Evolutionary conservation across 805 yeast species (phyloP).

Genomic region (Myxozyma neglecta): DNA sequence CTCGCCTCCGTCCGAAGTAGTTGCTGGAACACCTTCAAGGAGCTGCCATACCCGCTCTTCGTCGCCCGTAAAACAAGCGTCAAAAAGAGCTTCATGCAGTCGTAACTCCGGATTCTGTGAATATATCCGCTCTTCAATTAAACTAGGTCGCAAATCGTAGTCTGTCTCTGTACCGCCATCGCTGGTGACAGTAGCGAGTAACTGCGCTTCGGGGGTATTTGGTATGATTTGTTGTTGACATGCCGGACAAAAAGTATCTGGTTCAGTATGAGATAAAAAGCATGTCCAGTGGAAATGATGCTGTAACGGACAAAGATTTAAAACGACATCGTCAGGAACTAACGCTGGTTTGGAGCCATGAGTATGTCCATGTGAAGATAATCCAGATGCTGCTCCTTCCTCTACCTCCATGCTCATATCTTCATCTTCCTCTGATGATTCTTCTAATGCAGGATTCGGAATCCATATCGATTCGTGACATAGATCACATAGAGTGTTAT

Average conservation of each 20-base stretch:
- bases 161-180: conserved; percentile 24
- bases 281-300: conserved; percentile 31
- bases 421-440: not conserved
- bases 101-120: conserved; percentile 15
- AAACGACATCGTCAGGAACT: conserved; percentile 23
- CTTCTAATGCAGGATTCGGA: conserved; percentile 7
- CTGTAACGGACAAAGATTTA: conserved; percentile 13
- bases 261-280: conserved; percentile 21
- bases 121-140: conserved; percentile 20
- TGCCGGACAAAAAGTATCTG: conserved; percentile 21
- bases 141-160: conserved; percentile 17
- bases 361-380: not conserved
- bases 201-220: not conserved
- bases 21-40: not conserved
- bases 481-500: conserved; percentile 8
- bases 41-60: conserved; percentile 26
- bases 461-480: conserved; percentile 19
- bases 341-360: not conserved
- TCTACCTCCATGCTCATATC: not conserved
- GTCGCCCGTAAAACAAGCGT: conserved; percentile 29
- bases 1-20: not conserved
- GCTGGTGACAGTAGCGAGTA: conserved; percentile 20
- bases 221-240: conserved; percentile 15
- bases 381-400: not conserved
- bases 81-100: conserved; percentile 23